Conservation (phyloP, 140 eudicot genomes). For the Oenanthe javanica region DNA sequence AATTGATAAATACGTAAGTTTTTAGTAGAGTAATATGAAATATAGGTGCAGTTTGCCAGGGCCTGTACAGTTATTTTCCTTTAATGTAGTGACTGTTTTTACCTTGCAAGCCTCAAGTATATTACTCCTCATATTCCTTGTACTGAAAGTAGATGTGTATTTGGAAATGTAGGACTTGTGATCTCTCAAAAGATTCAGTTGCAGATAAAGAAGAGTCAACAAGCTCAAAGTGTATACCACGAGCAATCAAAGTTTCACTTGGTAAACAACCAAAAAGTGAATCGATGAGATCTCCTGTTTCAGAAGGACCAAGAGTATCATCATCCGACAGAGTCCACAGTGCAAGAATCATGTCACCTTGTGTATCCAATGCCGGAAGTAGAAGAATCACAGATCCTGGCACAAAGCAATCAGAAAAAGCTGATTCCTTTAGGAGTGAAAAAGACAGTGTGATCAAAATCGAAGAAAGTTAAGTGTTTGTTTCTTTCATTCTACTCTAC, state of each 20-base stretch:
- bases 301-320: constrained; percentile 52
- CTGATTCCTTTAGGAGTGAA: constrained; percentile 42
- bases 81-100: background rate
- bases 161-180: constrained; percentile 38
- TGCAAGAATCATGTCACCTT: constrained; percentile 49
- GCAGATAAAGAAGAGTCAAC: constrained; percentile 47
- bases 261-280: constrained; percentile 62
- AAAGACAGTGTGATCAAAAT: constrained; percentile 57
- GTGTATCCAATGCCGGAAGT: constrained; percentile 59
- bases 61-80: background rate
- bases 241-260: constrained; percentile 56
- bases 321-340: constrained; percentile 54
- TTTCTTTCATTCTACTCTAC: constrained; percentile 11
- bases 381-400: constrained; percentile 57
- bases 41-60: background rate
- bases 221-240: constrained; percentile 63
- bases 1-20: background rate
- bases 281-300: constrained; percentile 69
- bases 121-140: background rate
- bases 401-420: constrained; percentile 34
- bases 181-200: constrained; percentile 27
- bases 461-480: constrained; percentile 87
- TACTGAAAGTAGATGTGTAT: background rate
- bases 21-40: background rate
- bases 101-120: background rate